Conservation (phyloP, 192 early-diverging fungal species). For the Helicostylum pulchrum region DNA sequence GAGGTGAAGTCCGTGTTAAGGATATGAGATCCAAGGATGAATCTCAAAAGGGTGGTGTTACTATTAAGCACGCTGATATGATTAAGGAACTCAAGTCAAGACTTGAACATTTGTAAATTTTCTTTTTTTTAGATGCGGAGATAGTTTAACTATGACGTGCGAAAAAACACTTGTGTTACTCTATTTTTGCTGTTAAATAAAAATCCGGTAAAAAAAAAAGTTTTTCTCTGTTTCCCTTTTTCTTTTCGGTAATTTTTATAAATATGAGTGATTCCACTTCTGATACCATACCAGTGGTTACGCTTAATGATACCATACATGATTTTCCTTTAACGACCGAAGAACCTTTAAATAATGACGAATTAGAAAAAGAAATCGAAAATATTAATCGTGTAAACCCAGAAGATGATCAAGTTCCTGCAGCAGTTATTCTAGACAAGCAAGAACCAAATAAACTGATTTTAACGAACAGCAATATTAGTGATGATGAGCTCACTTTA, state of each 20-base stretch:
- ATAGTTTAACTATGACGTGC: no score
- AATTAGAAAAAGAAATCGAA: constrained; percentile 2
- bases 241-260: no score
- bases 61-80: constrained; percentile 57
- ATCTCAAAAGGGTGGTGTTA: constrained; percentile 53
- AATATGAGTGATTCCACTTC: no score
- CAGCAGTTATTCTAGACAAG: constrained; percentile 14
- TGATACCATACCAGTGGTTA: no score
- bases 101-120: constrained; percentile 16
- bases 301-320: no score
- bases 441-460: constrained; percentile 6
- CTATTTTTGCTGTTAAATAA: no score
- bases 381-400: constrained; percentile 1
- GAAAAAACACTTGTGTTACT: no score
- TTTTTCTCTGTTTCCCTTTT: no score
- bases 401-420: neutral
- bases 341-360: constrained; percentile 4
- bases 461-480: neutral
- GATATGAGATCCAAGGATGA: constrained; percentile 67
- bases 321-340: constrained; percentile 23
- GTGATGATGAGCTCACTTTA: neutral
- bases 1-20: constrained; percentile 85
- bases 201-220: no score
- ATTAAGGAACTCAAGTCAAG: constrained; percentile 52
- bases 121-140: no score